Conservation (phyloP, 495 filamentous ascomycete genomes). For the Neurospora hispaniola region DNA sequence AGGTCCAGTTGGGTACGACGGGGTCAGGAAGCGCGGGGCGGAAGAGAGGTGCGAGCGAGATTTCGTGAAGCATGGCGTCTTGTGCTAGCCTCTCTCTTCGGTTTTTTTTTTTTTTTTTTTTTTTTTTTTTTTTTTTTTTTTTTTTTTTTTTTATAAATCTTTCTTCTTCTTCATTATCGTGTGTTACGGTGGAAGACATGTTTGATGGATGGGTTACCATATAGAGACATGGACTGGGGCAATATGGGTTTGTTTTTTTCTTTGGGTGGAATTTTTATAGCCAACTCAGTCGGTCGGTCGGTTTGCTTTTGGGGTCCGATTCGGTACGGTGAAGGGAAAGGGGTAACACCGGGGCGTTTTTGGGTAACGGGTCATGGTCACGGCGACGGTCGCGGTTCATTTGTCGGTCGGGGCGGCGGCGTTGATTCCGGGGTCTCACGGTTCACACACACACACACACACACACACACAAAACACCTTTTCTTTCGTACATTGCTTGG, state of each 20-base stretch:
- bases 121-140: no score
- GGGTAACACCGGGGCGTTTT: background rate
- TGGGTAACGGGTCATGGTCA: background rate
- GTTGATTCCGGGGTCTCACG: background rate
- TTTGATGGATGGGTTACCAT: background rate
- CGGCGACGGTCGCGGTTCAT: background rate
- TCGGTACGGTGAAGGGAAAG: background rate
- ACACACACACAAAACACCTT: background rate
- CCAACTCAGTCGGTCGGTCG: background rate
- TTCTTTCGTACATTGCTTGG: background rate
- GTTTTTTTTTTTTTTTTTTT: no score
- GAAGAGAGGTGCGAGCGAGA: constrained; percentile 3
- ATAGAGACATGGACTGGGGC: background rate
- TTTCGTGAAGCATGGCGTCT: background rate
- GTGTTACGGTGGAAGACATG: background rate
- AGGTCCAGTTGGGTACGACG: constrained; percentile 14
- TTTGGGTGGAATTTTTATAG: background rate
- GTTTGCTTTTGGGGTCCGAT: background rate
- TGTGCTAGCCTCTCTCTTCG: background rate
- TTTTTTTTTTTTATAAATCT: no score
- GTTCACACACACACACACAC: background rate
- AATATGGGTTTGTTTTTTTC: background rate
- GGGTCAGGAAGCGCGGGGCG: constrained; percentile 13
- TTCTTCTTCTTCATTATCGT: background rate
- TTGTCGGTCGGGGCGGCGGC: background rate